These are phyloP conservation scores for Ogataea kodamae DNA, from an alignment of 805 yeast genomes.

Conservation along the genomic window DNA sequence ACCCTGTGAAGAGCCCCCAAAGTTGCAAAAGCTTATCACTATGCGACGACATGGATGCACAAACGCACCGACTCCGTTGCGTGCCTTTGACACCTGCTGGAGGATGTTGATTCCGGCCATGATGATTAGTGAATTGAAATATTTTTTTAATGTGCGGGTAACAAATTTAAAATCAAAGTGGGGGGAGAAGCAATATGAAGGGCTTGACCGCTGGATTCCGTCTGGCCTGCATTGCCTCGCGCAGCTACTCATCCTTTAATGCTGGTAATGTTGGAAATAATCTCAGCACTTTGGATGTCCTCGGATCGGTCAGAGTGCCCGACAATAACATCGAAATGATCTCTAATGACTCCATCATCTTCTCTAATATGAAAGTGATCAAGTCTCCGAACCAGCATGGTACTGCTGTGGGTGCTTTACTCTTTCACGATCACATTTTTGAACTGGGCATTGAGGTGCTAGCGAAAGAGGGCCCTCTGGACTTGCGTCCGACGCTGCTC, in stretches of 20 bases:
- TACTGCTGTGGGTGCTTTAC: conserved; percentile 43
- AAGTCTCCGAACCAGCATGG: conserved; percentile 39
- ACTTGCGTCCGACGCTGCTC: conserved; percentile 34
- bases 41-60: conserved; percentile 73
- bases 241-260: conserved; percentile 5
- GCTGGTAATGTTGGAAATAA: conserved; percentile 36
- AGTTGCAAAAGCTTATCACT: conserved; percentile 80
- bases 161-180: not conserved
- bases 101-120: conserved; percentile 53
- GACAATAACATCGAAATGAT: conserved; percentile 49
- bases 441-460: conserved; percentile 46
- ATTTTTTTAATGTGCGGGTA: conserved; percentile 6
- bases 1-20: conserved; percentile 94
- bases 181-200: conserved; percentile 2
- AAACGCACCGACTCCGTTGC: conserved; percentile 76
- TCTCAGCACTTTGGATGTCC: conserved; percentile 42
- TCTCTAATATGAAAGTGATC: conserved; percentile 51
- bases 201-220: too few species aligned
- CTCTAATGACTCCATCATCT: conserved; percentile 53
- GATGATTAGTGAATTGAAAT: not conserved
- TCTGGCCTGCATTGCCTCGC: too few species aligned
- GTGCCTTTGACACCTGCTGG: conserved; percentile 53
- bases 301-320: conserved; percentile 42
- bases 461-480: conserved; percentile 38
- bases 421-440: conserved; percentile 57